A percentile compares a stretch with the other conserved stretches of the same genome.
These are phyloP conservation scores for Beta vulgaris DNA, from an alignment of 148 eudicot species.

Conservation along the genomic window DNA sequence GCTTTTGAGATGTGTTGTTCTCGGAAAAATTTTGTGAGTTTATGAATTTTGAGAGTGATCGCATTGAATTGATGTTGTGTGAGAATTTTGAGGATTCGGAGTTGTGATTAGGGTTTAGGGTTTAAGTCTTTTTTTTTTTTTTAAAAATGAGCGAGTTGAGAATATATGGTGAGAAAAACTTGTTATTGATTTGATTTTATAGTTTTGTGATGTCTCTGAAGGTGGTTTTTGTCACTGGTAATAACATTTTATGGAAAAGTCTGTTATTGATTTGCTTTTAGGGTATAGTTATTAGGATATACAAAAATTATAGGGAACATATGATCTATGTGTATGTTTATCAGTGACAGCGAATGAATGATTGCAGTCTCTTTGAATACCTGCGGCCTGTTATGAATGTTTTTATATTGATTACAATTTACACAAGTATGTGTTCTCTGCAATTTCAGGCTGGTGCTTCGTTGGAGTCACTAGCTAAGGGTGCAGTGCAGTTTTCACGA, in stretches of 20 bases:
- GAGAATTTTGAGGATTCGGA: not conserved
- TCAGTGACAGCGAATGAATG: not conserved
- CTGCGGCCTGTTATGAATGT: not conserved
- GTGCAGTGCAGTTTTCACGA: constrained; percentile 83
- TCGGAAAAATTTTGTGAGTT: not conserved
- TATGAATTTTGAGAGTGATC: not conserved
- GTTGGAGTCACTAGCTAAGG: constrained; percentile 93
- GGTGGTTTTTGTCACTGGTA: no score
- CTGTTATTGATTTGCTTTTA: not conserved
- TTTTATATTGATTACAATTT: not conserved
- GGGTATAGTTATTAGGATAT: not conserved
- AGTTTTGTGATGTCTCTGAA: no score
- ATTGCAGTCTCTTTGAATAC: not conserved
- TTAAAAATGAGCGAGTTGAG: not conserved
- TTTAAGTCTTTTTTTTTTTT: not conserved
- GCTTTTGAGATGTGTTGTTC: not conserved
- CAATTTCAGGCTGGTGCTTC: constrained; percentile 71
- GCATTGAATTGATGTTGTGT: not conserved
- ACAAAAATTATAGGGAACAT: not conserved
- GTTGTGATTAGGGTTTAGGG: constrained; percentile 15
- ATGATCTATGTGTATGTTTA: not conserved
- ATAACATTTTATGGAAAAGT: no score
- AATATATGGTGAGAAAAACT: no score
- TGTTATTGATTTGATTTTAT: no score
- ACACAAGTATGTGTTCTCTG: constrained; percentile 10